phyloP scores from a whole-genome alignment of 169 alveolate species.

The Plasmodium yoelii region DNA sequence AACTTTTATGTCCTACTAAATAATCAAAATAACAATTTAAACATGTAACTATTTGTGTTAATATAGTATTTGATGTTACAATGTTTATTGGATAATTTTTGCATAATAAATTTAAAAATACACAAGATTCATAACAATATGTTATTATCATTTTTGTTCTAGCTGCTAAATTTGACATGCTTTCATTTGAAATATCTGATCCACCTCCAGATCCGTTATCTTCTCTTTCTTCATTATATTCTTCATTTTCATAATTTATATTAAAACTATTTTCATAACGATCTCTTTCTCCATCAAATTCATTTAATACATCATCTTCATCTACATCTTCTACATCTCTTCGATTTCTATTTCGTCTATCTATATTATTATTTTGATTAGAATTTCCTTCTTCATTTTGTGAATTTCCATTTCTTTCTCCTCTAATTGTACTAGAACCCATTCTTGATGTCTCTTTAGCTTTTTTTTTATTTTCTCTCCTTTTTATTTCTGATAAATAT shows the following conservation, averaged over 20 bases:
- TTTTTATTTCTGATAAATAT: conserved; percentile 88
- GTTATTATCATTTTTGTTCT: conserved; percentile 82
- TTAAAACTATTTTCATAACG: background rate
- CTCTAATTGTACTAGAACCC: conserved; percentile 7
- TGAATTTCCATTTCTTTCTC: background rate
- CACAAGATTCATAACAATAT: conserved; percentile 83
- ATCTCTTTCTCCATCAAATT: conserved; percentile 75
- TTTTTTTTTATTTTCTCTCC: conserved; percentile 85
- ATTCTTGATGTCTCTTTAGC: conserved; percentile 25
- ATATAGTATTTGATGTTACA: conserved; percentile 81
- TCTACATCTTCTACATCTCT: conserved; percentile 74
- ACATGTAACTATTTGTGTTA: conserved; percentile 90
- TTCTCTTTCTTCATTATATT: conserved; percentile 47
- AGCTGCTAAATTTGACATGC: conserved; percentile 79
- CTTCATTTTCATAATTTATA: conserved; percentile 74
- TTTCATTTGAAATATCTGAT: conserved; percentile 74
- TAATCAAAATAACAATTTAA: conserved; percentile 90
- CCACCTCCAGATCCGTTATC: conserved; percentile 77
- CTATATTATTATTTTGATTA: background rate
- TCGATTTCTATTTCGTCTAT: background rate
- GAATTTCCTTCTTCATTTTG: background rate
- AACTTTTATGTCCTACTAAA: conserved; percentile 91
- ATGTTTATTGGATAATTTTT: conserved; percentile 81
- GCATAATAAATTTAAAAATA: conserved; percentile 83
- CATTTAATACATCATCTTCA: conserved; percentile 43